Percentiles rank a stretch among this genome's conserved stretches.
Conservation (phyloP, 2,329 filamentous ascomycete genomes). For the Epichloe gansuensis region DNA sequence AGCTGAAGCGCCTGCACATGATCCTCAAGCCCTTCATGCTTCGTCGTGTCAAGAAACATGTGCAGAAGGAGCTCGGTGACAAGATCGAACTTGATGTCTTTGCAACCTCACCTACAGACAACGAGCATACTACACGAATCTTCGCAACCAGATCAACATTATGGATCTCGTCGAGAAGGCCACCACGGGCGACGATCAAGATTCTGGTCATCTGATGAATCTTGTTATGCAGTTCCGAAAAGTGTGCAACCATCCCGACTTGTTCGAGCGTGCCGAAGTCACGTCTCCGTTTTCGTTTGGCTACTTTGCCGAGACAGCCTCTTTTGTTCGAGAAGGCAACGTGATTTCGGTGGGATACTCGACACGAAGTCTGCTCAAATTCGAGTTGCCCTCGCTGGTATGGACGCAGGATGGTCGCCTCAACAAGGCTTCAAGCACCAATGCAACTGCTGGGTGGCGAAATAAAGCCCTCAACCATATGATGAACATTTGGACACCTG, state of each 20-base stretch:
- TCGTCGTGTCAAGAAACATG: constrained; percentile 98
- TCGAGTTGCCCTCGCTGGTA: constrained; percentile 68
- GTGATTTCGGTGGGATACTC: constrained; percentile 78
- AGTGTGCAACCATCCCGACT: constrained; percentile 95
- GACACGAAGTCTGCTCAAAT: constrained; percentile 75
- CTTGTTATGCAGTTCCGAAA: constrained; percentile 99
- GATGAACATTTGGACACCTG: constrained; percentile 82
- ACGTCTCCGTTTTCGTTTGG: constrained; percentile 72
- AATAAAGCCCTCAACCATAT: constrained; percentile 65
- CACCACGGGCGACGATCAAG: constrained; percentile 83
- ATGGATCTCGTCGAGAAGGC: constrained; percentile 98
- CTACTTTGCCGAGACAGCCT: constrained; percentile 90
- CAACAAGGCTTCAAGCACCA: constrained; percentile 59
- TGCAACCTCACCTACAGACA: constrained; percentile 95
- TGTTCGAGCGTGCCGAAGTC: constrained; percentile 91
- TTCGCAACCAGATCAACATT: constrained; percentile 95
- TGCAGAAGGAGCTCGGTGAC: constrained; percentile 96
- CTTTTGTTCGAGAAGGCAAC: constrained; percentile 80
- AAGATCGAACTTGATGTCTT: constrained; percentile 95
- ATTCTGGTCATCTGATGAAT: constrained; percentile 96
- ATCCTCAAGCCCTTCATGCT: constrained; percentile 99
- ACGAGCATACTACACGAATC: constrained; percentile 79
- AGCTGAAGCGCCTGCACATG: constrained; percentile 94
- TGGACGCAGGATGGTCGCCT: constrained; percentile 71
- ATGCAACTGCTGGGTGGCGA: constrained; percentile 65